Base-by-base conservation (phyloP, 192 early-diverging fungal genomes). In the Chytriomyces hyalinus region DNA sequence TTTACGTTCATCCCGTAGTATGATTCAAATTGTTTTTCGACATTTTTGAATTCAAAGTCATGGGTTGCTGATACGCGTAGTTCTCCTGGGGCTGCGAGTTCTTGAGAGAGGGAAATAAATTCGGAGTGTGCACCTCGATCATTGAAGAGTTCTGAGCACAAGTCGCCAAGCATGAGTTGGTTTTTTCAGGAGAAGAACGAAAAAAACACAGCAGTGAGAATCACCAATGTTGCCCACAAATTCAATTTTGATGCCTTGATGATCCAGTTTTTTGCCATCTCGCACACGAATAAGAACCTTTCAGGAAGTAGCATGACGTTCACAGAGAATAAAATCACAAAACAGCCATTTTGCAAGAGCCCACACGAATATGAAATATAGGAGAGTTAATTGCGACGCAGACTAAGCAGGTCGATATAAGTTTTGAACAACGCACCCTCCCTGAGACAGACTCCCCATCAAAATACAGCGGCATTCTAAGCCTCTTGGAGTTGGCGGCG, bases 11-110 rank as follows among this genome's bases (percentile, higher is more conserved):
- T 97, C 45, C 98, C 98, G 81, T 93, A 93, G 79, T 98, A 99
- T 80, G 94, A 93, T 80, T 99, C 98, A 72, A 92, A 99, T 82
- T 96, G 97, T 85, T 99, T 99, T 81, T 98, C 97, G n/a, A 99
- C 94, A 78, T 96, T 96, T 79, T 98, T 98, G 80, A 99, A 99
- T 82, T 97, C 95, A 86, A 99, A 99, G 47, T 93, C 93, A 87
- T 90, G 98, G 71, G 85, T 90, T 8, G 92, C 86, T 49, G 86
- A 92, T 77, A 88, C 88, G 51, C 92, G 87, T 71, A 99, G 85
- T 84, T 97, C 96, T 4, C 95, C 98, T 11, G 98, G 96, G 15
- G 94, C 89, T 5, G 95, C 96, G 48, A 99, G 88, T 82, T 98
- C 98, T 82, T 98, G 97, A 36, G 93, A 88, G 49, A 97, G 88